Conservation (phyloP, 495 filamentous ascomycete species). For the Penicillium simplicissimum region DNA sequence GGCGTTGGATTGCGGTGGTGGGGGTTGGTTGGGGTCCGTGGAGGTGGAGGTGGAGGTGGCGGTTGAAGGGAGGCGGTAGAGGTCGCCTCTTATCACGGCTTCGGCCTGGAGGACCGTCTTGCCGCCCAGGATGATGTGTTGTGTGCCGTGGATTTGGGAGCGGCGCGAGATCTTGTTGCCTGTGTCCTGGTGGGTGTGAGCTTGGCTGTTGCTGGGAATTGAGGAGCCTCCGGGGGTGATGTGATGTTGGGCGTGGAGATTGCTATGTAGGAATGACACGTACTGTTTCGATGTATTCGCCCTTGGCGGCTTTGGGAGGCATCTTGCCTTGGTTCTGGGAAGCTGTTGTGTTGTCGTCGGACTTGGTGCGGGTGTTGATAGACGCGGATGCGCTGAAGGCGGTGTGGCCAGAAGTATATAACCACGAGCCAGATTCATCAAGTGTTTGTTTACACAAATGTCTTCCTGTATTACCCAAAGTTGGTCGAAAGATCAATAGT, state of each 20-base stretch:
- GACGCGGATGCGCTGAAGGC: slow-evolving; percentile 8
- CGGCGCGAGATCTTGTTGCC: slow-evolving; percentile 98
- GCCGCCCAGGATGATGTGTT: slow-evolving; percentile 95
- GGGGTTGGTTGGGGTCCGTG: slow-evolving; percentile 21
- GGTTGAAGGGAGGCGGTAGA: slow-evolving; percentile 55
- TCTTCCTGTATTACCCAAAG: too few relatives aligned
- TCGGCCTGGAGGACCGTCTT: slow-evolving; percentile 92
- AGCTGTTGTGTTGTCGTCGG: slow-evolving; percentile 6
- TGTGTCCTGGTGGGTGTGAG: slow-evolving; percentile 66
- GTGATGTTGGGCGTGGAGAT: neutral
- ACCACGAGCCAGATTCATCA: neutral
- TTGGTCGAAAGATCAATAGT: too few relatives aligned
- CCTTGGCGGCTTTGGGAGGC: slow-evolving; percentile 75
- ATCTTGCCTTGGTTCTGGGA: slow-evolving; percentile 42
- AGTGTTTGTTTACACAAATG: too few relatives aligned
- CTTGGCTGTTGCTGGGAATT: slow-evolving; percentile 7
- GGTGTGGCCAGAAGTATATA: slow-evolving; percentile 8
- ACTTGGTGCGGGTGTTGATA: slow-evolving; percentile 9
- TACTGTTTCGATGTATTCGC: slow-evolving; percentile 98
- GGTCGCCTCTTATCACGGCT: slow-evolving; percentile 89
- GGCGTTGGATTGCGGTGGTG: slow-evolving; percentile 25
- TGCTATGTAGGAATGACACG: slow-evolving; percentile 3
- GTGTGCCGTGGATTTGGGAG: slow-evolving; percentile 84
- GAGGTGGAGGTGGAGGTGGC: slow-evolving; percentile 17
- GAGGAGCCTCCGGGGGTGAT: neutral